Evolutionary conservation across 2,329 filamentous ascomycete genomes (phyloP), one percentile per base, ranked within the genome.

Genomic region (Ophiostoma angusticollis): DNA sequence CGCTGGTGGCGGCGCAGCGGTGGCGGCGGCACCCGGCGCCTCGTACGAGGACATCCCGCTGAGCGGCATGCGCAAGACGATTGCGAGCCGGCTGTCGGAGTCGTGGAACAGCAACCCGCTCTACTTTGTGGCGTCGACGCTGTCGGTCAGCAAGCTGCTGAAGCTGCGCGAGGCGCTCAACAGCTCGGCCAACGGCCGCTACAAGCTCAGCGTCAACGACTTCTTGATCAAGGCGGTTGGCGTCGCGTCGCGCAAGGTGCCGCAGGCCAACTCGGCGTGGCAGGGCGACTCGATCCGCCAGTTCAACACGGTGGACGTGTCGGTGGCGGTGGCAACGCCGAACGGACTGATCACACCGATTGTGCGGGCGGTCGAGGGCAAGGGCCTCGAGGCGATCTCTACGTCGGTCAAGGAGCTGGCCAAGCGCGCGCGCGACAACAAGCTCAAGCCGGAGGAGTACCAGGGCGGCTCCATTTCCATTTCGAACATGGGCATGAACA

Each of bases 401-500:
- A 64, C 72, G 54, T 73, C 84, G 60, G 80, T 98, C 68, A 96
- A 96, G 73, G 86, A 94, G 57, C 83, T 98, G 40, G 87, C 87
- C 58, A 94, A 93, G 78, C 84, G 85, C 60, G 91, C 91, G 47
- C 78, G 86, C 46, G 91, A 96, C 52, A 84, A 84, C 67, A 98
- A 96, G 78, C 82, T 98, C 54, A 96, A 96, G 80, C 91, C 91
- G 34, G 89, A 98, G 63, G 87, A 98, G 67, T 98, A 93, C 78
- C 89, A 95, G 72, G 91, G 91, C 41, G 91, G 91, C 60, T 93
- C 85, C 60, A 94, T 98, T 67, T 95, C 89, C 62, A 96, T 98
- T 66, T 93, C 84, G 68, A 98, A 98, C 78, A 93, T 98, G 91
- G 91, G 91, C 64, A 98, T 98, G 91, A 98, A 98, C 75, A 58